These are phyloP conservation scores for Fusarium sp. DNA, from an alignment of 2,329 filamentous ascomycete genomes.

Conservation along the genomic window DNA sequence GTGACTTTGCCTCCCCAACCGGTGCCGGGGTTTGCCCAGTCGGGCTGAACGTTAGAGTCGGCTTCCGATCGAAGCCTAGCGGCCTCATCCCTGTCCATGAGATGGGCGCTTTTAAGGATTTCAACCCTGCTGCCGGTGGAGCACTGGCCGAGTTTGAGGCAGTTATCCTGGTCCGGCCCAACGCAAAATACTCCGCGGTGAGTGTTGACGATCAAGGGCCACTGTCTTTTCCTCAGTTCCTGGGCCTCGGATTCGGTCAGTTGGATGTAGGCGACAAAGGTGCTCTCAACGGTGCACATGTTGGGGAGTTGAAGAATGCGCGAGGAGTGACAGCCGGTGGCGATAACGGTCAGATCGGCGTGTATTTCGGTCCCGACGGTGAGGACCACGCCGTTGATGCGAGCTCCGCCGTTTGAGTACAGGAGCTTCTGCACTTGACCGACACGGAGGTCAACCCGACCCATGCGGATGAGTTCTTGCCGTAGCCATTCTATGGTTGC, in stretches of 20 bases:
- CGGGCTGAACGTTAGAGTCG: background rate
- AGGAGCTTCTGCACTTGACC: background rate
- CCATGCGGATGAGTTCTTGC: background rate
- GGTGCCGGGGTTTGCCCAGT: background rate
- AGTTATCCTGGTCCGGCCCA: conserved; percentile 1
- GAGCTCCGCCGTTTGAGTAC: background rate
- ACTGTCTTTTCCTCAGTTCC: background rate
- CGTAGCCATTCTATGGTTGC: conserved; percentile 3
- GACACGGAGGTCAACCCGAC: background rate
- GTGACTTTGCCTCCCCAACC: conserved; percentile 1
- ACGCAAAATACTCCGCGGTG: conserved; percentile 6
- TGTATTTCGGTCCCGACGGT: background rate
- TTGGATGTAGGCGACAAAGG: background rate
- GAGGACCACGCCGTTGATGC: background rate
- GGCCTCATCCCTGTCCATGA: background rate
- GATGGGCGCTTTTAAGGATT: background rate
- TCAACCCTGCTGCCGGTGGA: conserved; percentile 4
- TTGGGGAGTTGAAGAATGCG: background rate
- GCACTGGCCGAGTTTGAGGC: conserved; percentile 1
- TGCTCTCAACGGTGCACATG: conserved; percentile 3
- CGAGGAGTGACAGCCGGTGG: background rate
- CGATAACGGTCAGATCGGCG: background rate
- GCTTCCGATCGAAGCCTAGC: conserved; percentile 2
- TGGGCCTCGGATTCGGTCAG: background rate
- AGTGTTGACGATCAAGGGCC: background rate